Percentiles rank a stretch among this genome's conserved stretches.
These are phyloP conservation scores for Aspergillus amoenus DNA, from an alignment of 2,329 filamentous ascomycete species.

Conservation along the genomic window DNA sequence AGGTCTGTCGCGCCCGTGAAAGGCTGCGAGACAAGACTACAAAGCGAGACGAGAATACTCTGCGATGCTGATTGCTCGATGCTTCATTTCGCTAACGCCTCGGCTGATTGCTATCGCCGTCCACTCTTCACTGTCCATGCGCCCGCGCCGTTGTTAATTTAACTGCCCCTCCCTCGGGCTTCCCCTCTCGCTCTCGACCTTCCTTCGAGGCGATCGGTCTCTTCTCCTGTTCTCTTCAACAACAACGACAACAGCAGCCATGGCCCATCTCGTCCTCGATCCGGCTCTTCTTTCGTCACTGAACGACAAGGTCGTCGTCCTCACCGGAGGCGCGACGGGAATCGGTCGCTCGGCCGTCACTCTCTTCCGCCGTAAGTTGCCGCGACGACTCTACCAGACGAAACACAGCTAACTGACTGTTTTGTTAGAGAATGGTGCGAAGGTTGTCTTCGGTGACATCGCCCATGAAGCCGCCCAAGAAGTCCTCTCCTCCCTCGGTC, in stretches of 20 bases:
- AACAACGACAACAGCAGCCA: neutral
- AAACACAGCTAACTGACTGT: neutral
- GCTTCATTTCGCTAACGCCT: no score
- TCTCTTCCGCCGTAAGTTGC: constrained; percentile 4
- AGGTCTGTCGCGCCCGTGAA: no score
- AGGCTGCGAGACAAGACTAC: no score
- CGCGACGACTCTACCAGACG: neutral
- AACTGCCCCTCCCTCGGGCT: no score
- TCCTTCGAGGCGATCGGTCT: no score
- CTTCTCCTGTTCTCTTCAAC: neutral
- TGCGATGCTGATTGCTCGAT: no score
- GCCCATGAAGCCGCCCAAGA: neutral
- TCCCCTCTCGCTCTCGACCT: neutral
- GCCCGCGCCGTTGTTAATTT: no score
- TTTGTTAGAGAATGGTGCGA: neutral
- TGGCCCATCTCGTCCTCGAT: constrained; percentile 1
- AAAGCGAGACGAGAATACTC: no score
- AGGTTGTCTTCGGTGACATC: constrained; percentile 2
- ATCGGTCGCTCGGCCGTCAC: constrained; percentile 3
- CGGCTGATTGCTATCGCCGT: no score
- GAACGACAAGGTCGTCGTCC: constrained; percentile 2
- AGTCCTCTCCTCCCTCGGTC: neutral
- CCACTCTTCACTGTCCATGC: no score
- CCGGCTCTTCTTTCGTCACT: neutral
- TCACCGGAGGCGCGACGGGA: constrained; percentile 2